Evolutionary conservation across 2,329 filamentous ascomycete genomes (phyloP).

Genomic region (Aspergillus candidus): DNA sequence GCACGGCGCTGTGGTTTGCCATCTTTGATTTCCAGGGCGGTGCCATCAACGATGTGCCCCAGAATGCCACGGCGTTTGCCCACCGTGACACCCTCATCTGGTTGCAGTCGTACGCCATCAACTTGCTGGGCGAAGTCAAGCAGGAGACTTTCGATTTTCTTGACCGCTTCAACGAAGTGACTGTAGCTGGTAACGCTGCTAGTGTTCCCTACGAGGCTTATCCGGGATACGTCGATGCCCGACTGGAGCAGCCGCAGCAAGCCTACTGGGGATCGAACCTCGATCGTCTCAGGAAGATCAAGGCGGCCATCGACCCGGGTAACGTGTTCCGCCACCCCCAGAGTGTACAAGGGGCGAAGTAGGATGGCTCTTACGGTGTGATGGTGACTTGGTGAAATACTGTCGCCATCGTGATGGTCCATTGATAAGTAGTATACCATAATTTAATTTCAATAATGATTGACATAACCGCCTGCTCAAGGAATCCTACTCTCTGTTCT

Average conservation of each 20-base stretch:
- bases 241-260: slow-evolving; percentile 39
- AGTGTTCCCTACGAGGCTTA: slow-evolving; percentile 44
- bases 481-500: too few species aligned
- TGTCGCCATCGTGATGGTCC: too few species aligned
- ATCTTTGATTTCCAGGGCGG: slow-evolving; percentile 60
- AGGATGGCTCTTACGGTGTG: too few species aligned
- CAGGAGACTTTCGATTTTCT: slow-evolving; percentile 46
- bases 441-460: too few species aligned
- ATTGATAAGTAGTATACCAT: too few species aligned
- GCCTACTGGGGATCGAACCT: slow-evolving; percentile 53
- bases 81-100: slow-evolving; percentile 60
- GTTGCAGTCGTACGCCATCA: slow-evolving; percentile 55
- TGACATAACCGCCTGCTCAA: too few species aligned
- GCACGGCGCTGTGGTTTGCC: slow-evolving; percentile 52
- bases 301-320: slow-evolving; percentile 46
- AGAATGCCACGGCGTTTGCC: slow-evolving; percentile 53
- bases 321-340: slow-evolving; percentile 55
- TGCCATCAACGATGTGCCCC: slow-evolving; percentile 50
- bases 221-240: slow-evolving; percentile 56
- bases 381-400: too few species aligned
- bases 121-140: slow-evolving; percentile 40
- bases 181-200: slow-evolving; percentile 27
- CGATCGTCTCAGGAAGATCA: slow-evolving; percentile 42
- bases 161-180: slow-evolving; percentile 42
- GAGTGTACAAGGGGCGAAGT: slow-evolving; percentile 22